These are phyloP conservation scores for Nemania sp. DNA, from an alignment of 2,329 filamentous ascomycete genomes.

Conservation along the genomic window DNA sequence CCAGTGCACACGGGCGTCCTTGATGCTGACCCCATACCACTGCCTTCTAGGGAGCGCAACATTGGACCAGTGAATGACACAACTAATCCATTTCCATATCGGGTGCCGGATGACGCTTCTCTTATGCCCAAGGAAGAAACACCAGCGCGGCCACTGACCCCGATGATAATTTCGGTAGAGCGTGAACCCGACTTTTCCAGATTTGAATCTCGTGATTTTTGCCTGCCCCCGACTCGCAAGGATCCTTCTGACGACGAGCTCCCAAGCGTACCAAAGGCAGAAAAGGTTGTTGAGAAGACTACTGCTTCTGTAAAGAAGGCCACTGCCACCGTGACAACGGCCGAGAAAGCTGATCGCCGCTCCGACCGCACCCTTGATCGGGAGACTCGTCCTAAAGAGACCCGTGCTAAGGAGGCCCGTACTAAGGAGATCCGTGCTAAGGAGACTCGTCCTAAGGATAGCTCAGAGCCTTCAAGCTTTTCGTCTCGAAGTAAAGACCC, in stretches of 20 bases:
- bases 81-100: slow-evolving; percentile 63
- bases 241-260: slow-evolving; percentile 55
- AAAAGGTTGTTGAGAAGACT: slow-evolving; percentile 51
- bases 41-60: slow-evolving; percentile 30
- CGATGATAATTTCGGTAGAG: slow-evolving; percentile 56
- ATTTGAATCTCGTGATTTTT: slow-evolving; percentile 33
- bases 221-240: slow-evolving; percentile 50
- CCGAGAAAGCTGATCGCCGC: slow-evolving; percentile 45
- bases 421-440: too few relatives aligned
- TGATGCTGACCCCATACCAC: slow-evolving; percentile 46
- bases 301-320: slow-evolving; percentile 53
- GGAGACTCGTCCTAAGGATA: slow-evolving; percentile 41
- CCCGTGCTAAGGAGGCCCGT: too few relatives aligned
- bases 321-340: slow-evolving; percentile 51
- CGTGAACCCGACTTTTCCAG: slow-evolving; percentile 55
- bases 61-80: slow-evolving; percentile 36
- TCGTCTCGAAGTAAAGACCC: slow-evolving; percentile 43
- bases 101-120: slow-evolving; percentile 57
- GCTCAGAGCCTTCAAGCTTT: slow-evolving; percentile 39
- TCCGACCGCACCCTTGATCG: slow-evolving; percentile 38
- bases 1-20: slow-evolving; percentile 74
- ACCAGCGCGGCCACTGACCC: slow-evolving; percentile 50
- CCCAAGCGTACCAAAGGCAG: slow-evolving; percentile 49
- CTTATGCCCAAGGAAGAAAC: slow-evolving; percentile 47
- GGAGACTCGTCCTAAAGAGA: too few relatives aligned